phyloP scores from a whole-genome alignment of 305 asterid genomes.

The Fraxinus paxiana region DNA sequence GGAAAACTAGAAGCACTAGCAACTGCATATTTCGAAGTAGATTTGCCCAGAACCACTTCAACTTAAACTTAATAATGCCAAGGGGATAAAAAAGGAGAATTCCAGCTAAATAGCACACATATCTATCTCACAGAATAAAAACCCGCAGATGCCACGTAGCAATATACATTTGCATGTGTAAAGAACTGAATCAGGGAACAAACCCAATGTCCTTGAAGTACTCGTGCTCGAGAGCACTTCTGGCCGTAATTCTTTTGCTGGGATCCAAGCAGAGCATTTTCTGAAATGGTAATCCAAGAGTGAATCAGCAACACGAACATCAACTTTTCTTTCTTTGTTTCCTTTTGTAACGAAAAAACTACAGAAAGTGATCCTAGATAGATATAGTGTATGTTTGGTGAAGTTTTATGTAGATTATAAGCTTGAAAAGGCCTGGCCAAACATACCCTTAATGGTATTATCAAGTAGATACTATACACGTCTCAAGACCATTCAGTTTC shows the following conservation, averaged over 20 bases:
- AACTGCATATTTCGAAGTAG: background rate
- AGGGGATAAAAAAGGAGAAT: background rate
- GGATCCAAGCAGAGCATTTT: constrained; percentile 26
- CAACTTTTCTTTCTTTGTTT: background rate
- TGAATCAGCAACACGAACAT: constrained; percentile 14
- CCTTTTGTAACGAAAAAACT: background rate
- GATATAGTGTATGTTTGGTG: background rate
- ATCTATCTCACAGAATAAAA: background rate
- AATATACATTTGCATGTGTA: constrained; percentile 1
- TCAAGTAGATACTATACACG: background rate
- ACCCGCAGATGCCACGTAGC: background rate
- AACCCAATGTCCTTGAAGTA: constrained; percentile 15
- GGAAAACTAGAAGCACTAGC: background rate
- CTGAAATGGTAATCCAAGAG: constrained; percentile 9
- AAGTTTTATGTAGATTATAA: background rate
- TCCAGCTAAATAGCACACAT: background rate
- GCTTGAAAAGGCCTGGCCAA: background rate
- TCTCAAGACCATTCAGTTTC: background rate
- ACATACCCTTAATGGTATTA: background rate
- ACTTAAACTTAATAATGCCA: background rate
- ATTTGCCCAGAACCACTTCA: background rate
- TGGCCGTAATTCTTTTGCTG: constrained; percentile 21
- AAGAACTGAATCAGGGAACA: constrained; percentile 7
- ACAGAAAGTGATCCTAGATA: background rate
- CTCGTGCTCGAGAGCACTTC: constrained; percentile 19